Evolutionary conservation across 257 asterid genomes (phyloP), one percentile per base, ranked within the genome.

Genomic region (Fraxinus americana): DNA sequence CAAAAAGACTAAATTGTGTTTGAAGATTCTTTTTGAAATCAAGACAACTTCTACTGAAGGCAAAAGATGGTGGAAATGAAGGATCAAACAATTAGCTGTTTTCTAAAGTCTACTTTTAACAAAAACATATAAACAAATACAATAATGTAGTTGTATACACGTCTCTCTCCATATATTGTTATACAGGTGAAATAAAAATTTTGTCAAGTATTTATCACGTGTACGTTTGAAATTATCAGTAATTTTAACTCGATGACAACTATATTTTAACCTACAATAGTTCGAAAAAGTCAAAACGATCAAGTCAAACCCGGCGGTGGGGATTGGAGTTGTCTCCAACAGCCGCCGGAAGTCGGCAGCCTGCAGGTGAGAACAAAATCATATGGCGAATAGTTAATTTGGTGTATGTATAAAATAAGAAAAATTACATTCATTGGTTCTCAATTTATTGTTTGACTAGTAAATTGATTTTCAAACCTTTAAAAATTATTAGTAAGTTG

Each of bases 1-100:
- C n/a, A 13, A 2, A 77, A 23, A 34, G 67, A 75, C 45, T 69
- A 48, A 21, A 23, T 10, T 63, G 77, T 41, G 57, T 48, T 52
- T 52, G 75, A n/a, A 61, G 38, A 74, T 36, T 75, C 66, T 35
- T 68, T 76, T 63, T 76, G 69, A 41, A 5, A 57, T 19, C 48
- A 23, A 74, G 69, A 77, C n/a, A 83, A 83, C 82, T 84, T 87
- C 74, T 52, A 29, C 73, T 80, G 43, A 81, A 86, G 78, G 85
- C 50, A 80, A 69, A 75, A 69, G 70, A 14, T 71, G 61, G 14
- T 12, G 77, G 83, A 87, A 78, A 61, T 39, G 84, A 77, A 77
- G 84, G 85, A 85, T 85, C 82, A 83, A 79, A 78, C 67, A 36
- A 82, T 90, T 89, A 88, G 91, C 90, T 88, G 94, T 86, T 79